A percentile compares a stretch with the other conserved stretches of the same genome.
phyloP scores from a whole-genome alignment of 306 rosid genomes.

The Malus sylvestris region DNA sequence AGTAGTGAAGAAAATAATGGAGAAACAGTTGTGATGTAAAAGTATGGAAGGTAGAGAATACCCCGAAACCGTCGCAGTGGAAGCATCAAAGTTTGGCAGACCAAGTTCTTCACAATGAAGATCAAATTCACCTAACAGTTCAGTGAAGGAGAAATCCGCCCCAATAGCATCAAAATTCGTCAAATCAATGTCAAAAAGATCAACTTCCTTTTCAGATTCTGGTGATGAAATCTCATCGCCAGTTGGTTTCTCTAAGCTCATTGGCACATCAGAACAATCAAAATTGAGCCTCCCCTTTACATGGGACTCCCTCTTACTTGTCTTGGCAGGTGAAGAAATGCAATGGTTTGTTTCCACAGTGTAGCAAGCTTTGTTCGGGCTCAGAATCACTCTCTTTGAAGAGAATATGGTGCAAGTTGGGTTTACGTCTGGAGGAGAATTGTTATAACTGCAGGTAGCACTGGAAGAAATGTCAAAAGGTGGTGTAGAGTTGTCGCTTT shows the following conservation, averaged over 20 bases:
- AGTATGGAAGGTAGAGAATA: conserved; percentile 32
- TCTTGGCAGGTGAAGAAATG: conserved; percentile 52
- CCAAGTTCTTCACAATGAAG: conserved; percentile 44
- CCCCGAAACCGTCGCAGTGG: conserved; percentile 46
- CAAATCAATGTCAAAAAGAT: conserved; percentile 46
- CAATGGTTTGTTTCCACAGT: conserved; percentile 56
- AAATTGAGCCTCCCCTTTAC: conserved; percentile 73
- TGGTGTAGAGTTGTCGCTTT: conserved; percentile 40
- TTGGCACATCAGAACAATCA: conserved; percentile 37
- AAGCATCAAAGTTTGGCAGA: conserved; percentile 29
- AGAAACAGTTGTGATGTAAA: background rate
- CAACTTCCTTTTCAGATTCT: conserved; percentile 45
- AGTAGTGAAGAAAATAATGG: background rate
- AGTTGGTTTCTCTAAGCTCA: conserved; percentile 22
- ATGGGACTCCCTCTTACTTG: conserved; percentile 48
- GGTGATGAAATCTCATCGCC: conserved; percentile 35
- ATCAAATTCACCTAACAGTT: conserved; percentile 59
- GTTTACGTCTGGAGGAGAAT: conserved; percentile 28
- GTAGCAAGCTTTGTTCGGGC: conserved; percentile 60
- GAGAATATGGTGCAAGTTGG: conserved; percentile 65
- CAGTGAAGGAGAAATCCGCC: conserved; percentile 57
- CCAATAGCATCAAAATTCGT: conserved; percentile 51
- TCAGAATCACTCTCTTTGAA: conserved; percentile 68
- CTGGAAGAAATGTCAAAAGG: conserved; percentile 42
- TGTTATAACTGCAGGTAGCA: conserved; percentile 31